These are phyloP conservation scores for Hsuehochloa calcarea DNA, from an alignment of 176 grass and related monocot species.

Conservation along the genomic window DNA sequence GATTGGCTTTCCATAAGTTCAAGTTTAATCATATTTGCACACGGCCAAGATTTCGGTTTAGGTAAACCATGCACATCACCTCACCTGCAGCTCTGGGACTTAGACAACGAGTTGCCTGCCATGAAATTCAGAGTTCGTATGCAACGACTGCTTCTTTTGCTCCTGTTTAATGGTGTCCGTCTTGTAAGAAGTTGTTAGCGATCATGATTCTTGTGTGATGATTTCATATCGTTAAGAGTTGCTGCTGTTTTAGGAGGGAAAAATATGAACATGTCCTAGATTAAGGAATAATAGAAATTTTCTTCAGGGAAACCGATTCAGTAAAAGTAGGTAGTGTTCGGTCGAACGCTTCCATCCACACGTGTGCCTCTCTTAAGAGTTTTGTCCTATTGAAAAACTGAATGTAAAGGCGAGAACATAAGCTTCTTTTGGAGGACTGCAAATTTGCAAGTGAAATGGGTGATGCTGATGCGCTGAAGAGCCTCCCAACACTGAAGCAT, in stretches of 20 bases:
- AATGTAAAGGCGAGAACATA: background rate
- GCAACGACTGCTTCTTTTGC: background rate
- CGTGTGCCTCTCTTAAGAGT: background rate
- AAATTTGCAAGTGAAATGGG: background rate
- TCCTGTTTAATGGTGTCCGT: background rate
- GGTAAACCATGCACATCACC: slow-evolving; percentile 9
- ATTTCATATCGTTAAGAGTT: background rate
- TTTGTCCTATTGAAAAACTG: background rate
- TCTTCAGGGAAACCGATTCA: background rate
- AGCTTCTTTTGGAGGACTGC: background rate
- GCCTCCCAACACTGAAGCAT: background rate
- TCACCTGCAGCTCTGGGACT: background rate
- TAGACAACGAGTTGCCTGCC: background rate
- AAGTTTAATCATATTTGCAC: background rate
- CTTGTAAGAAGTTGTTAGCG: background rate
- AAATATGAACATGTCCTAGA: background rate
- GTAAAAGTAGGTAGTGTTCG: too few relatives aligned
- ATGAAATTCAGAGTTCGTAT: background rate
- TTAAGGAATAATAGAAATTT: background rate
- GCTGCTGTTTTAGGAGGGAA: background rate
- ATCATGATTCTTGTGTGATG: background rate
- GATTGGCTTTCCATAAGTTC: background rate
- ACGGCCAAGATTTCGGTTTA: slow-evolving; percentile 11
- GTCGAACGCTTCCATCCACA: background rate
- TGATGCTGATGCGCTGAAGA: background rate